These are phyloP conservation scores for Entonaema liquescens DNA, from an alignment of 495 filamentous ascomycete species.

Conservation along the genomic window DNA sequence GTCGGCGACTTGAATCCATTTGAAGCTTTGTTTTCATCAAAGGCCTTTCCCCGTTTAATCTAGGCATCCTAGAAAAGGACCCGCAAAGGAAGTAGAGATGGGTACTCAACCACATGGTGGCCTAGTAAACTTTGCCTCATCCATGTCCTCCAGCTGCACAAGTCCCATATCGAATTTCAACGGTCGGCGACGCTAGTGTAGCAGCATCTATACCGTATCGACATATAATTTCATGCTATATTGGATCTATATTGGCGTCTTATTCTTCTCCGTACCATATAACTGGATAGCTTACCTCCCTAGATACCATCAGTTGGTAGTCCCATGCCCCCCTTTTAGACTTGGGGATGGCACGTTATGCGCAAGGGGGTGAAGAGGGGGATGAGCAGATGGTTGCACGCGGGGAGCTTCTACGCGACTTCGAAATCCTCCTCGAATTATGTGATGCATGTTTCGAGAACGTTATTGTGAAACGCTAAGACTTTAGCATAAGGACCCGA, in stretches of 20 bases:
- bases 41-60: slow-evolving; percentile 2
- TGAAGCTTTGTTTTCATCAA: slow-evolving; percentile 10
- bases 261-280: not conserved
- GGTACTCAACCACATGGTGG: slow-evolving; percentile 12
- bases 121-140: slow-evolving; percentile 8
- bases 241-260: slow-evolving; percentile 23
- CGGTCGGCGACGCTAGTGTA: slow-evolving; percentile 38
- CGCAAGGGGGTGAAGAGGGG: slow-evolving; percentile 6
- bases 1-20: slow-evolving; percentile 31
- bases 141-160: slow-evolving; percentile 20
- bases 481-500: slow-evolving; percentile 5
- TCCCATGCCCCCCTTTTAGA: slow-evolving; percentile 18
- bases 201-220: slow-evolving; percentile 6
- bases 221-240: slow-evolving; percentile 14
- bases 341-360: slow-evolving; percentile 20
- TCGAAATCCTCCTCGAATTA: slow-evolving; percentile 36
- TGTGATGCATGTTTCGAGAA: slow-evolving; percentile 34
- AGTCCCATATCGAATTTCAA: slow-evolving; percentile 24
- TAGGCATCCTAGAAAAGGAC: slow-evolving; percentile 16
- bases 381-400: slow-evolving; percentile 21
- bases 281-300: slow-evolving; percentile 10
- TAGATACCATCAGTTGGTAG: slow-evolving; percentile 12
- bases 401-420: slow-evolving; percentile 29
- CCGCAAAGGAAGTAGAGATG: slow-evolving; percentile 15
- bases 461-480: slow-evolving; percentile 35